A percentile compares a stretch with the other conserved stretches of the same genome.
phyloP scores from a whole-genome alignment of 495 filamentous ascomycete genomes.

The Elasticomyces elasticus region DNA sequence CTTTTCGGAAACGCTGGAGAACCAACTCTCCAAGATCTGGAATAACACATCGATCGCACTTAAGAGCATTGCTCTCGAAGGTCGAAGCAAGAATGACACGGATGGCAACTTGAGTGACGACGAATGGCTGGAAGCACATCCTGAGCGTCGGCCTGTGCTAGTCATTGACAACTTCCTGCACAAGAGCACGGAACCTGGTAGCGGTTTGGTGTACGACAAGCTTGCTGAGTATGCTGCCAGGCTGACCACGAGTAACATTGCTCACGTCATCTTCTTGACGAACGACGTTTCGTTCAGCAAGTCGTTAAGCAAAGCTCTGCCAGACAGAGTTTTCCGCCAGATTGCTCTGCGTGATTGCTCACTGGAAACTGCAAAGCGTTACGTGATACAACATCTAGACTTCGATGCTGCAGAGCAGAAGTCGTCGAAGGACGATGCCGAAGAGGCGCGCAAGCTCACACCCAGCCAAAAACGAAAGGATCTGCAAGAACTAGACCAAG shows the following conservation, averaged over 20 bases:
- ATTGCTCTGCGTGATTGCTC: slow-evolving; percentile 77
- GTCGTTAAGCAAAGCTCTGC: slow-evolving; percentile 73
- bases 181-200: slow-evolving; percentile 55
- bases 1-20: slow-evolving; percentile 88
- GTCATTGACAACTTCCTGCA: slow-evolving; percentile 93
- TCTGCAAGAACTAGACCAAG: slow-evolving; percentile 61
- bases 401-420: slow-evolving; percentile 33
- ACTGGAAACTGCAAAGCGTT: slow-evolving; percentile 75
- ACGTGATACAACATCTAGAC: slow-evolving; percentile 74
- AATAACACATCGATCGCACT: slow-evolving; percentile 76
- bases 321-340: slow-evolving; percentile 81
- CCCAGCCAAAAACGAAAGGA: slow-evolving; percentile 36
- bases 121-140: slow-evolving; percentile 84
- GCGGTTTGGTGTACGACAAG: slow-evolving; percentile 68
- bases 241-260: slow-evolving; percentile 79
- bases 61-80: slow-evolving; percentile 60
- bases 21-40: slow-evolving; percentile 83
- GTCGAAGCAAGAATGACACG: slow-evolving; percentile 57
- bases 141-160: slow-evolving; percentile 72
- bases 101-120: slow-evolving; percentile 68
- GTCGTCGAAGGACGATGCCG: slow-evolving; percentile 8
- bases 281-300: slow-evolving; percentile 85
- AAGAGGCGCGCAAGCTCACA: slow-evolving; percentile 29
- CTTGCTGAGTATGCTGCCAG: slow-evolving; percentile 81
- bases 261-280: slow-evolving; percentile 95